Conservation (phyloP, 2,329 filamentous ascomycete species). For the Penicillium sp. region DNA sequence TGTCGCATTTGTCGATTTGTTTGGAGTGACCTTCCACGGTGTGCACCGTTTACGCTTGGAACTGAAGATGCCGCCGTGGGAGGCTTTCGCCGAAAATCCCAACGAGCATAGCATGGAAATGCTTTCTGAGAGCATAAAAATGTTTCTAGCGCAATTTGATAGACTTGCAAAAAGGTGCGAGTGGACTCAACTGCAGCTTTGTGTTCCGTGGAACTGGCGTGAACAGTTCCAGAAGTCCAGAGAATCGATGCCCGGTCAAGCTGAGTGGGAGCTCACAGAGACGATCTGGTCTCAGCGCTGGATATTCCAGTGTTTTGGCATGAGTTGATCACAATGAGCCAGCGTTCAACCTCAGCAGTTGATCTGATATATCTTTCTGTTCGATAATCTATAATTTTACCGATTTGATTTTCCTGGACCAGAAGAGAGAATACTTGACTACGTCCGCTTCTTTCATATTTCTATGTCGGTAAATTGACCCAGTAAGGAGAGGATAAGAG, state of each 20-base stretch:
- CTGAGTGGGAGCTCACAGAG: not conserved
- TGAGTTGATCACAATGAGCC: too few relatives aligned
- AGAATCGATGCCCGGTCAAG: not conserved
- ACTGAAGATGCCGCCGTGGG: not conserved
- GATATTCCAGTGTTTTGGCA: not conserved
- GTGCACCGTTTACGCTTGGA: constrained; percentile 1
- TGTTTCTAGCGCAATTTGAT: not conserved
- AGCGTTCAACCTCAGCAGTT: too few relatives aligned
- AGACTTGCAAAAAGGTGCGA: not conserved
- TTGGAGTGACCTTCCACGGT: not conserved
- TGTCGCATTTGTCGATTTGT: not conserved
- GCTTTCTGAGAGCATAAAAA: not conserved
- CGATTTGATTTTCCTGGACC: too few relatives aligned
- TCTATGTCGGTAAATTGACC: too few relatives aligned
- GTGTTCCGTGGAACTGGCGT: not conserved
- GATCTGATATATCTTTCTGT: too few relatives aligned
- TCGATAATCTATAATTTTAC: too few relatives aligned
- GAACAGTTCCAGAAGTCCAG: not conserved
- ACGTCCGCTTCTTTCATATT: too few relatives aligned
- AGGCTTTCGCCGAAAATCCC: not conserved
- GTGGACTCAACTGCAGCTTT: not conserved
- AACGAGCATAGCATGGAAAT: not conserved
- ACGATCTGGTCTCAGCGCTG: not conserved
- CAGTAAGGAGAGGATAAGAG: too few relatives aligned
- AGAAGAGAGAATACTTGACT: too few relatives aligned